phyloP scores from a whole-genome alignment of 371 early-diverging fungal genomes.

The Apophysomyces sp. region DNA sequence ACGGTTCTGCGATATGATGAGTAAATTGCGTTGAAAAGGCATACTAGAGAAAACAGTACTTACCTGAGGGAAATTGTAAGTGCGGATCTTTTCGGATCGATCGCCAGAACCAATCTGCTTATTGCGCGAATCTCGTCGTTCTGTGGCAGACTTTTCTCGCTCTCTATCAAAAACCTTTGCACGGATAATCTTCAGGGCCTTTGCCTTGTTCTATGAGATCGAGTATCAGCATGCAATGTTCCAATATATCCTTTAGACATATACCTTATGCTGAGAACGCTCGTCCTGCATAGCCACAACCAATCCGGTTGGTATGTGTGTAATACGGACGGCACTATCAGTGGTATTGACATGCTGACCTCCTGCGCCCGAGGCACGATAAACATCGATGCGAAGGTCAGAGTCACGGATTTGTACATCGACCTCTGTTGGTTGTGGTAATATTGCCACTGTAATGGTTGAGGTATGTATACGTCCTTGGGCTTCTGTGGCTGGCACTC shows the following conservation, averaged over 20 bases:
- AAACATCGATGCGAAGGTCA: constrained; percentile 78
- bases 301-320: constrained; percentile 90
- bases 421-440: constrained; percentile 77
- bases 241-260: neutral
- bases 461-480: constrained; percentile 86
- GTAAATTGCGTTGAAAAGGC: no score
- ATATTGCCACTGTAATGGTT: constrained; percentile 84
- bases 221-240: neutral
- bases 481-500: constrained; percentile 82
- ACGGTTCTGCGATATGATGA: no score
- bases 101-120: constrained; percentile 69
- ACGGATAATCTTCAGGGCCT: constrained; percentile 81
- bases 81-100: constrained; percentile 85
- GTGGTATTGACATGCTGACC: constrained; percentile 97
- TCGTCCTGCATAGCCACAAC: constrained; percentile 89
- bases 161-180: constrained; percentile 81
- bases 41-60: no score
- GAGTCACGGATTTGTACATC: constrained; percentile 67
- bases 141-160: constrained; percentile 52
- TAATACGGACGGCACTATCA: constrained; percentile 92
- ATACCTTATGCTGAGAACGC: constrained; percentile 80
- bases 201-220: constrained; percentile 70
- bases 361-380: constrained; percentile 80
- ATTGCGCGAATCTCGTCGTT: constrained; percentile 64
- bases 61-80: constrained; percentile 82